phyloP scores from a whole-genome alignment of 305 asterid genomes.

The Fraxinus velutina region DNA sequence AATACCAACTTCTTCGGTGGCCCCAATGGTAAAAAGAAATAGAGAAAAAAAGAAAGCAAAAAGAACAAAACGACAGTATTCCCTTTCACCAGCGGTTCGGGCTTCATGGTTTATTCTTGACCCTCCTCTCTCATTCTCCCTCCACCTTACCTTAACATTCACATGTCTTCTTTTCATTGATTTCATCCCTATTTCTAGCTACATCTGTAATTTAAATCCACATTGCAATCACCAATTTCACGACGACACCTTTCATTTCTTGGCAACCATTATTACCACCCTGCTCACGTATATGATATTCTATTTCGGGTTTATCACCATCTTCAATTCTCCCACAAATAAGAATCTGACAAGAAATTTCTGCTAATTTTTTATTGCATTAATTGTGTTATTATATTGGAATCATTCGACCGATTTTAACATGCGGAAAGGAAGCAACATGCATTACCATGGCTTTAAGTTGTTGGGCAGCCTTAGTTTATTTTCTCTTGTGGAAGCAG shows the following conservation, averaged over 20 bases:
- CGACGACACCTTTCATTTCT: neutral
- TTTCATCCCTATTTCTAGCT: neutral
- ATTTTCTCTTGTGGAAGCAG: neutral
- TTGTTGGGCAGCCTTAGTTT: neutral
- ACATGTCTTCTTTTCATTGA: neutral
- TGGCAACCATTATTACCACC: neutral
- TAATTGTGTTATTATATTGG: neutral
- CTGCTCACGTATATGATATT: neutral
- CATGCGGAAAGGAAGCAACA: neutral
- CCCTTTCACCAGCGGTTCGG: neutral
- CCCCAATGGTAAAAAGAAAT: neutral
- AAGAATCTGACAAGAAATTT: neutral
- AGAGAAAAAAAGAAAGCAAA: neutral
- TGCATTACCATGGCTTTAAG: neutral
- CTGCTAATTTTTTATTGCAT: neutral
- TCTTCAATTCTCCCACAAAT: neutral
- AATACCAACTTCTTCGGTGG: neutral
- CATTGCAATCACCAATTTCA: neutral
- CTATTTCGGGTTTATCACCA: neutral
- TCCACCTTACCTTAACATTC: neutral
- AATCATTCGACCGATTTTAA: neutral
- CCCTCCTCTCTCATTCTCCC: neutral
- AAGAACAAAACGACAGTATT: neutral
- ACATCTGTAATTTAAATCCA: neutral
- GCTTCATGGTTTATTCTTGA: neutral